Percentiles rank a stretch among this genome's conserved stretches.
These are phyloP conservation scores for Austroboletus eburneus DNA, from an alignment of 768 basidiomycete species.

Conservation along the genomic window DNA sequence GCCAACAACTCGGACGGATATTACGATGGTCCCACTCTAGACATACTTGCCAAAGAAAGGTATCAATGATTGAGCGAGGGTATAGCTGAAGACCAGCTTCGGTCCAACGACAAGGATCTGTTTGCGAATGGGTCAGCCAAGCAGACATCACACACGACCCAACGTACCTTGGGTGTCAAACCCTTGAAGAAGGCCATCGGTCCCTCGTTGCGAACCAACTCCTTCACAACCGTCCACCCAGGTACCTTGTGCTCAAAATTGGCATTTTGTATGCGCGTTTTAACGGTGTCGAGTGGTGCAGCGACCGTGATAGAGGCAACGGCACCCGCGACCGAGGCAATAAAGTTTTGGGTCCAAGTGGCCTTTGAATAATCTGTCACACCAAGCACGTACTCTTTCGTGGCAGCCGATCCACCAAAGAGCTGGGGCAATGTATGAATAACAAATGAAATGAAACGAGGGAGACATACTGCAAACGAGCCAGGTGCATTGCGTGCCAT, in stretches of 20 bases:
- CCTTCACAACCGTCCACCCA: slow-evolving; percentile 77
- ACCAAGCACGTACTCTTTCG: slow-evolving; percentile 90
- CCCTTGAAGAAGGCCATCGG: slow-evolving; percentile 89
- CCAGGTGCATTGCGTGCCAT: slow-evolving; percentile 97
- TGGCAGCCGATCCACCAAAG: slow-evolving; percentile 92
- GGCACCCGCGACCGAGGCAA: slow-evolving; percentile 91
- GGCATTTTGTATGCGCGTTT: slow-evolving; percentile 97
- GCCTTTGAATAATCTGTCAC: slow-evolving; percentile 88
- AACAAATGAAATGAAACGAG: background rate
- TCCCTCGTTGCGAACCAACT: slow-evolving; percentile 87
- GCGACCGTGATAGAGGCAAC: slow-evolving; percentile 94
- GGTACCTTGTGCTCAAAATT: slow-evolving; percentile 87
- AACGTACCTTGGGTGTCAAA: slow-evolving; percentile 83
- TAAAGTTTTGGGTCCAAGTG: slow-evolving; percentile 97
- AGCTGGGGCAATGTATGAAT: slow-evolving; percentile 48
- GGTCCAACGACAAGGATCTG: slow-evolving; percentile 95
- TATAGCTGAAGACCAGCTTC: slow-evolving; percentile 98
- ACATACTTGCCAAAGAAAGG: slow-evolving; percentile 88
- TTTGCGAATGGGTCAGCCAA: slow-evolving; percentile 15
- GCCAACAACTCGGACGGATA: background rate
- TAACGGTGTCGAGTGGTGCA: slow-evolving; percentile 92
- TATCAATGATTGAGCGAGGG: slow-evolving; percentile 93
- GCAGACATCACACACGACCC: slow-evolving; percentile 9
- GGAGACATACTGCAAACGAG: slow-evolving; percentile 77
- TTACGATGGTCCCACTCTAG: slow-evolving; percentile 28